Conservation (phyloP, 306 rosid genomes). For the Malus asiatica region DNA sequence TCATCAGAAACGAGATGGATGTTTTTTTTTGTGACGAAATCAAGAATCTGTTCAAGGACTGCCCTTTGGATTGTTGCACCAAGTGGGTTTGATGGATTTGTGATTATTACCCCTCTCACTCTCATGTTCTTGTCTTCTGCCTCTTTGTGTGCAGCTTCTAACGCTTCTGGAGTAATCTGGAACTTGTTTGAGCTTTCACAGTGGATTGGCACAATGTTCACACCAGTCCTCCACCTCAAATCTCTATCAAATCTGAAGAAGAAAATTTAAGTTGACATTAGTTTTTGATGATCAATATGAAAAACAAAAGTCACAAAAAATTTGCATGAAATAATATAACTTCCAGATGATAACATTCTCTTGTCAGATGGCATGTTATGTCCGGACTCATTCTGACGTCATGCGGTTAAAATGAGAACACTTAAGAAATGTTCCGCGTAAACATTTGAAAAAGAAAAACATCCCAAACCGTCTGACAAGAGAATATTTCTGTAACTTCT, state of each 20-base stretch:
- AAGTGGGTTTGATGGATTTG: conserved; percentile 89
- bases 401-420: too few species aligned
- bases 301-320: neutral
- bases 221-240: conserved; percentile 92
- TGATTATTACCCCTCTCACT: conserved; percentile 69
- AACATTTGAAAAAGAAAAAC: neutral
- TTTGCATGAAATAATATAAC: neutral
- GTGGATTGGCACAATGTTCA: conserved; percentile 73
- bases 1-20: conserved; percentile 87
- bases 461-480: neutral
- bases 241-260: conserved; percentile 80
- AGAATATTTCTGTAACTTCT: neutral
- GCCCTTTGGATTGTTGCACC: conserved; percentile 59
- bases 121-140: conserved; percentile 49
- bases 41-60: conserved; percentile 52
- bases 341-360: neutral
- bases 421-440: too few species aligned
- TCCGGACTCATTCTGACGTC: neutral
- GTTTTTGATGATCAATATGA: neutral
- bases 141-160: conserved; percentile 55
- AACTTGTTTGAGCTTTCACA: conserved; percentile 77
- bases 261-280: neutral
- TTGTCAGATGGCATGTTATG: neutral
- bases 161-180: conserved; percentile 60
- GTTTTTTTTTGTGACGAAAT: conserved; percentile 58